Percentiles rank a stretch among this genome's conserved stretches.
phyloP scores from a whole-genome alignment of 345 rosid species.

The Viola odorata region DNA sequence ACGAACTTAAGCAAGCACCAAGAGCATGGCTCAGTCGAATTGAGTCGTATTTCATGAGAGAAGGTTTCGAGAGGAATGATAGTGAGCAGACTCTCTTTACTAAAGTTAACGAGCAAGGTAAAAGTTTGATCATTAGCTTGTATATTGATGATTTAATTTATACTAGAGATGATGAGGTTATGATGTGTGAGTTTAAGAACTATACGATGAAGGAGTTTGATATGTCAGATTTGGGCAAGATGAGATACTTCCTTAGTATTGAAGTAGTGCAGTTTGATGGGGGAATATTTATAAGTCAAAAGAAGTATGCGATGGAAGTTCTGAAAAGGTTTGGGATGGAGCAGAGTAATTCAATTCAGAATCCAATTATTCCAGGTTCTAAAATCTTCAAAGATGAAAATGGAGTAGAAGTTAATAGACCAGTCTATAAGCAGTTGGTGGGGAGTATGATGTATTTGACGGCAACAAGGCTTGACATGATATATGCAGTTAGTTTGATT shows the following conservation, averaged over 20 bases:
- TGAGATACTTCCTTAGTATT: no score
- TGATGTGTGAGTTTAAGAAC: background rate
- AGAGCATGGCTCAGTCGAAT: no score
- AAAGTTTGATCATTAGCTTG: background rate
- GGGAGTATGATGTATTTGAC: background rate
- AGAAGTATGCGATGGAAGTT: background rate
- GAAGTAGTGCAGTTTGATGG: background rate
- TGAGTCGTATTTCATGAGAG: no score
- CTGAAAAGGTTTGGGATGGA: background rate
- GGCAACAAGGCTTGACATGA: background rate
- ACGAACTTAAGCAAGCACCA: background rate
- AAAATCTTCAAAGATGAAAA: conserved; percentile 1
- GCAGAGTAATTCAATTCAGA: background rate
- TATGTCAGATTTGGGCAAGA: background rate
- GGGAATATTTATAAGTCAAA: background rate
- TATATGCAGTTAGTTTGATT: no score
- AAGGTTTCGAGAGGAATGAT: background rate
- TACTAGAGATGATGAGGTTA: conserved; percentile 2
- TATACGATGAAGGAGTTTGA: conserved; percentile 3
- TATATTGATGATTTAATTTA: no score
- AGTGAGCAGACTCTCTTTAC: conserved; percentile 7
- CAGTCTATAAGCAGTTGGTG: background rate
- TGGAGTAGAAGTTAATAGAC: background rate
- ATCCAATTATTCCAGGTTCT: background rate
- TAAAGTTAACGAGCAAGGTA: conserved; percentile 7